Evolutionary conservation across 768 basidiomycete genomes (phyloP).

Genomic region (Filobasidium wieringae): DNA sequence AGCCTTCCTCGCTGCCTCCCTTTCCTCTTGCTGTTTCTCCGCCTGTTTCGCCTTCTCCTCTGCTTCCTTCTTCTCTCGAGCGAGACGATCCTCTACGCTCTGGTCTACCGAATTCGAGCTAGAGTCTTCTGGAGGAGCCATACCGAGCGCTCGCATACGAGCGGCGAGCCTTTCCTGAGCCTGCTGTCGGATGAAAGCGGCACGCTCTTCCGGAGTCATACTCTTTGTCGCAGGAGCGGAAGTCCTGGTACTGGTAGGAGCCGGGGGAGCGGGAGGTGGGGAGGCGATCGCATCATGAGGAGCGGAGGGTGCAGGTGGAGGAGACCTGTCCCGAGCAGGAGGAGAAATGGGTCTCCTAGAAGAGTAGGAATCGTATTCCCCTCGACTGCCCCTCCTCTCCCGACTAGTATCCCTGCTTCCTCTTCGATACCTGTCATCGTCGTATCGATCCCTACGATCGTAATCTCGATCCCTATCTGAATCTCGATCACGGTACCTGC

Average conservation of each 20-base stretch:
- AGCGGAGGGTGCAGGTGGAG: slow-evolving; percentile 40
- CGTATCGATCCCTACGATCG: slow-evolving; percentile 42
- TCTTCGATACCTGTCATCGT: slow-evolving; percentile 41
- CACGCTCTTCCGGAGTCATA: slow-evolving; percentile 75
- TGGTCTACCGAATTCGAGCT: slow-evolving; percentile 49
- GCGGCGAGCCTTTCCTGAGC: slow-evolving; percentile 72
- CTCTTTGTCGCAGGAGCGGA: slow-evolving; percentile 48
- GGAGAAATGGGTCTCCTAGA: slow-evolving; percentile 31
- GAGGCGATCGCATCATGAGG: slow-evolving; percentile 13
- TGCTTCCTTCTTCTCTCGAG: slow-evolving; percentile 76
- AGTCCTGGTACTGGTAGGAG: slow-evolving; percentile 42
- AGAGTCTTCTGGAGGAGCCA: slow-evolving; percentile 40
- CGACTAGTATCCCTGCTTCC: slow-evolving; percentile 43
- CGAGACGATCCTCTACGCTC: slow-evolving; percentile 70
- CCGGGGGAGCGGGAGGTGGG: slow-evolving; percentile 47
- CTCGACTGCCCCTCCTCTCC: slow-evolving; percentile 25
- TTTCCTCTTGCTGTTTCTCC: slow-evolving; percentile 67
- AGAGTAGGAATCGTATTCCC: slow-evolving; percentile 28
- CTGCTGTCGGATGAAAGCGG: slow-evolving; percentile 63
- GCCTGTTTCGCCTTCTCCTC: slow-evolving; percentile 70
- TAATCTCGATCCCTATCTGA: slow-evolving; percentile 41
- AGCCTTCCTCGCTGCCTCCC: slow-evolving; percentile 60
- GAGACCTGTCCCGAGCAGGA: slow-evolving; percentile 40
- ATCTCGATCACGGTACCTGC: slow-evolving; percentile 45
- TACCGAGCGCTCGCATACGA: slow-evolving; percentile 72